Base-by-base conservation (phyloP, 2,329 filamentous ascomycete species). In the Karstenula rhodostoma region DNA sequence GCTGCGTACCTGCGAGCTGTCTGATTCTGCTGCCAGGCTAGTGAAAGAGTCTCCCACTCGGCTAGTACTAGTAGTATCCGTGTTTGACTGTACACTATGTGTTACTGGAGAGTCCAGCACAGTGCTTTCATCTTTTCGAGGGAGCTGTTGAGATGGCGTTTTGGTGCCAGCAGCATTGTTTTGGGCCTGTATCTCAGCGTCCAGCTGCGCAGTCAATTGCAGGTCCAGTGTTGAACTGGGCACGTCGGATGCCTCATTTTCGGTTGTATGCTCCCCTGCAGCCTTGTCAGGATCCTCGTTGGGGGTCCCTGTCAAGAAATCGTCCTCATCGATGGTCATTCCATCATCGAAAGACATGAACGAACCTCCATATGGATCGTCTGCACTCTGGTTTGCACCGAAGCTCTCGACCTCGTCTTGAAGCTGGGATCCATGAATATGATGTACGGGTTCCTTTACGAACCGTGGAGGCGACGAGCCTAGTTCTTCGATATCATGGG, bases 31-130 rank as follows among this genome's bases (percentile, higher is more conserved):
- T 9, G 66, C 65, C 4, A 67, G 58, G 25, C 53, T 68, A 4
- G 57, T 61, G 60, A 80, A 79, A 32, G 78, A 80, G 40, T 80
- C 75, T 27, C 68, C 72, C 3, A 80, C 67, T 37, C 72, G 68
- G 49, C 72, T 78, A 22, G 71, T 68, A 48, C 72, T 73, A 25
- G 60, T 73, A 1, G 65, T 67, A 4, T 53, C 64, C 4, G 46
- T 22, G 55, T 62, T 60, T 13, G 44, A 60, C 19, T 63, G 55
- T 25, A 69, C 58, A 10, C 54, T 46, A 0, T 55, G 43, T 6
- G 44, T 43, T 44, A 19, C 47, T 56, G 9, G 58, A 48, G 15
- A 42, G 35, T 2, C 55, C 4, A 57, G 46, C 13, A 67, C 67
- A 3, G 66, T 70, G 8, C 73, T 66, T 32, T 68, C 65, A 7